These are phyloP conservation scores for Syzygium syzygioides DNA, from an alignment of 441 rosid species.

Conservation along the genomic window DNA sequence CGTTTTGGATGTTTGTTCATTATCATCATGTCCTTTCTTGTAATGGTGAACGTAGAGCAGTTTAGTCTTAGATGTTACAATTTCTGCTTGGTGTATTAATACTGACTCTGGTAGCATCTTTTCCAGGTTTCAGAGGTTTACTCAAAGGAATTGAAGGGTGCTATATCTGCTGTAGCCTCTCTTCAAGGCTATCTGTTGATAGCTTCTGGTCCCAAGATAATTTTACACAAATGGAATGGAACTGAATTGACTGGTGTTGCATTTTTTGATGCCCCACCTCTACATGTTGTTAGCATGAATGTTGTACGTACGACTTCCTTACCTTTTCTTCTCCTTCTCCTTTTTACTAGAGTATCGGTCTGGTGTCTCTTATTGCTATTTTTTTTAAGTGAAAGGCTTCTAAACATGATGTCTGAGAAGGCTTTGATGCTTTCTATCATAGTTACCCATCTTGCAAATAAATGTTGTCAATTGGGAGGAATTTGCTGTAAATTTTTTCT, in stretches of 20 bases:
- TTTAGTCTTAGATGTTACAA: neutral
- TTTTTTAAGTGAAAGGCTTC: neutral
- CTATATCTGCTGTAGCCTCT: conserved; percentile 96
- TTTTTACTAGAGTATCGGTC: neutral
- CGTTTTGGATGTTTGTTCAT: neutral
- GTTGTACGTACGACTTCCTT: conserved; percentile 51
- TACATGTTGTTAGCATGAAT: conserved; percentile 94
- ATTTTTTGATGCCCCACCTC: conserved; percentile 92
- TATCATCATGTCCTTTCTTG: neutral
- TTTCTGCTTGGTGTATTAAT: neutral
- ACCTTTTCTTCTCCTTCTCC: neutral
- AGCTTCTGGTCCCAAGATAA: conserved; percentile 98
- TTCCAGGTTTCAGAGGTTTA: conserved; percentile 89
- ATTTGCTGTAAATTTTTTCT: neutral
- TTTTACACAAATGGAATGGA: conserved; percentile 94
- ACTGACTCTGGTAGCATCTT: neutral
- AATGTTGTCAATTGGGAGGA: neutral
- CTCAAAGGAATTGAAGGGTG: conserved; percentile 97
- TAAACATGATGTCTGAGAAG: neutral
- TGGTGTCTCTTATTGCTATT: neutral
- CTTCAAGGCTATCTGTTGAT: conserved; percentile 96
- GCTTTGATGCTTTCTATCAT: neutral
- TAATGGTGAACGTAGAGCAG: neutral
- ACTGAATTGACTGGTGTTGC: conserved; percentile 86
- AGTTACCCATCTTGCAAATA: neutral